Base-by-base conservation (phyloP, 768 basidiomycete species). In the Russula earlei region DNA sequence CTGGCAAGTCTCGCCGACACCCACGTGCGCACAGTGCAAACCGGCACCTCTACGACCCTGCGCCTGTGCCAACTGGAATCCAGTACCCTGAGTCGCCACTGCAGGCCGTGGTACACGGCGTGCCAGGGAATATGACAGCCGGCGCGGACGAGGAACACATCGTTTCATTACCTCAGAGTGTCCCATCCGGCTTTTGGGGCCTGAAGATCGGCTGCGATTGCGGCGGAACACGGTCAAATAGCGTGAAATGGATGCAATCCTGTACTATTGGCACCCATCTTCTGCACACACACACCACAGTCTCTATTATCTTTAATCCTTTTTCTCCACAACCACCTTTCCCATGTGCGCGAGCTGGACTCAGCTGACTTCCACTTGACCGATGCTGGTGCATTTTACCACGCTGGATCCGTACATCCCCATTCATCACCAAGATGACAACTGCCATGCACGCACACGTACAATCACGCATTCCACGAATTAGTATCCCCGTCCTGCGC, bases 71-170 rank as follows among this genome's bases (percentile, higher is more conserved):
- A 8, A 27, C 2, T 8, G 61, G 54, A 3, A 43, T 56, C 3
- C 38, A 60, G 31, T 62, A 62, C 48, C 61, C 61, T 33, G 9
- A 46, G 17, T 62, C 61, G 38, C 61, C 61, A 7, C 20, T 53
- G 20, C 49, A 22, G 17, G 49, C 37, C 0, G 22, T 25, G 48
- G 41, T 33, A 31, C 25, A 4, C 14, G 17, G 1, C 14, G 12
- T 24, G 38, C 33, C n/a, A n/a, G 46, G 9, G 25, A 34, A 27
- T 31, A 41, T 43, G 14, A 6, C 27, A 4, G 22, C 12, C 0
- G 24, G 25, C 15, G 45, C 33, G n/a, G 33, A 3, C 8, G 37
- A 29, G 0, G 20, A n/a, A n/a, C n/a, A 31, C 29, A 3, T 10
- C 29, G n/a, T n/a, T n/a, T n/a, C n/a, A n/a, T 31, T 54, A 7